phyloP scores from a whole-genome alignment of 192 early-diverging fungal species.

The Backusella sp. region DNA sequence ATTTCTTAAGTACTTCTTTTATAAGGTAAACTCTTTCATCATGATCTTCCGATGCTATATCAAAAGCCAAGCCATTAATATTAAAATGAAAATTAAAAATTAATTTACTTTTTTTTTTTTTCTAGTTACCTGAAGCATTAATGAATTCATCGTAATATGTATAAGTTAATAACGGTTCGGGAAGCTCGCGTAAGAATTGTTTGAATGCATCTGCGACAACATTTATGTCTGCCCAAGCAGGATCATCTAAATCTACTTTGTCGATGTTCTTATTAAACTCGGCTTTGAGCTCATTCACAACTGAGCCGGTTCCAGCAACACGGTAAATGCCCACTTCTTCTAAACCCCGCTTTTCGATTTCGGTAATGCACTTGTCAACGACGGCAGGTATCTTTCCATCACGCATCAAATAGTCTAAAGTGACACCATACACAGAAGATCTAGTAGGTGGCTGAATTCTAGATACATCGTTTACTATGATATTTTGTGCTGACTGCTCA shows the following conservation, averaged over 20 bases:
- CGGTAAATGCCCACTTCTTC: slow-evolving; percentile 78
- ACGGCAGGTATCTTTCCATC: slow-evolving; percentile 57
- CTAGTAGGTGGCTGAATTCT: background rate
- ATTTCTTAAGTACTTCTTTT: slow-evolving; percentile 61
- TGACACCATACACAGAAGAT: slow-evolving; percentile 57
- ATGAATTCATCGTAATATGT: slow-evolving; percentile 82
- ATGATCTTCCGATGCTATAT: slow-evolving; percentile 56
- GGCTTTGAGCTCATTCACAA: slow-evolving; percentile 57
- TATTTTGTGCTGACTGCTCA: background rate
- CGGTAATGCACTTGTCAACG: slow-evolving; percentile 66
- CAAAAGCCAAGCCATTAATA: background rate
- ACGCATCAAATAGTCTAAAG: slow-evolving; percentile 56
- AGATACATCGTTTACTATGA: background rate
- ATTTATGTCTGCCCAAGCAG: slow-evolving; percentile 74
- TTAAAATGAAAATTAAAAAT: slow-evolving; percentile 12
- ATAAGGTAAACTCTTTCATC: slow-evolving; percentile 73
- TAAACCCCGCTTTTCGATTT: slow-evolving; percentile 71
- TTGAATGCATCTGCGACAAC: slow-evolving; percentile 88
- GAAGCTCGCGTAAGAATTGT: slow-evolving; percentile 91
- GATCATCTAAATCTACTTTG: slow-evolving; percentile 54
- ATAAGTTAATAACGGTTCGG: slow-evolving; percentile 90
- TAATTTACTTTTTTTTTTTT: background rate
- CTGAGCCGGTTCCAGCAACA: slow-evolving; percentile 62
- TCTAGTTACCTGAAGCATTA: slow-evolving; percentile 56
- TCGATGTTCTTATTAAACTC: slow-evolving; percentile 56